Evolutionary conservation across 495 filamentous ascomycete species (phyloP).

Genomic region (Daldinia grandis): DNA sequence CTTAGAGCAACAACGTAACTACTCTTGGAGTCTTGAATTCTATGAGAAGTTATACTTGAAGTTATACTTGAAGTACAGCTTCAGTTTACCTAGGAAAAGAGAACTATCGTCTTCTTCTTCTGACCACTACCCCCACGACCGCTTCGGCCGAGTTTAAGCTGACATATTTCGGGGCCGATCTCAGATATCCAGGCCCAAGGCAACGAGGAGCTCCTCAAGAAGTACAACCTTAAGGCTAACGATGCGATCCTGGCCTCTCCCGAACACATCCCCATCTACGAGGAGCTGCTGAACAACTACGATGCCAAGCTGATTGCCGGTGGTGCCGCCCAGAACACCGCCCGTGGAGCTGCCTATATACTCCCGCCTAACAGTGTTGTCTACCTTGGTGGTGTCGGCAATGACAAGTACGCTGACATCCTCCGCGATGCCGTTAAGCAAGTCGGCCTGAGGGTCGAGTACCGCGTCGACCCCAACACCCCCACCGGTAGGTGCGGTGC

Average conservation of each 20-base stretch:
- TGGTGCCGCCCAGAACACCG: conserved; percentile 97
- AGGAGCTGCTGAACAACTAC: conserved; percentile 86
- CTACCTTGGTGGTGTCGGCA: conserved; percentile 92
- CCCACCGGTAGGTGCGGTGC: conserved; percentile 95
- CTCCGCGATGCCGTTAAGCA: conserved; percentile 79
- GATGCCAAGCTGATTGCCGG: conserved; percentile 94
- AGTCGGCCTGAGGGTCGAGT: conserved; percentile 89
- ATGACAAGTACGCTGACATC: conserved; percentile 88
- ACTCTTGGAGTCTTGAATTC: background rate
- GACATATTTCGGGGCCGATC: conserved; percentile 10
- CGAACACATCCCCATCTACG: conserved; percentile 87
- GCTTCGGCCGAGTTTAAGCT: conserved; percentile 10
- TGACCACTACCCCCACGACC: background rate
- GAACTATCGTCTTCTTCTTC: background rate
- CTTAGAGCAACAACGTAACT: background rate
- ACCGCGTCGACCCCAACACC: conserved; percentile 81
- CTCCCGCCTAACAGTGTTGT: conserved; percentile 85
- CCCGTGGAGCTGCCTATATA: conserved; percentile 95
- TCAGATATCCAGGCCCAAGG: conserved; percentile 91
- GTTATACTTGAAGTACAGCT: background rate
- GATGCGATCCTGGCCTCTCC: conserved; percentile 96
- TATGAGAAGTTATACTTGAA: background rate
- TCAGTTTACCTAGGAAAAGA: background rate
- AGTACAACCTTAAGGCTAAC: conserved; percentile 93
- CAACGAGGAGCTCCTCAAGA: conserved; percentile 80